Evolutionary conservation across 371 early-diverging fungal genomes (phyloP).

Genomic region (Mortierella sp.): DNA sequence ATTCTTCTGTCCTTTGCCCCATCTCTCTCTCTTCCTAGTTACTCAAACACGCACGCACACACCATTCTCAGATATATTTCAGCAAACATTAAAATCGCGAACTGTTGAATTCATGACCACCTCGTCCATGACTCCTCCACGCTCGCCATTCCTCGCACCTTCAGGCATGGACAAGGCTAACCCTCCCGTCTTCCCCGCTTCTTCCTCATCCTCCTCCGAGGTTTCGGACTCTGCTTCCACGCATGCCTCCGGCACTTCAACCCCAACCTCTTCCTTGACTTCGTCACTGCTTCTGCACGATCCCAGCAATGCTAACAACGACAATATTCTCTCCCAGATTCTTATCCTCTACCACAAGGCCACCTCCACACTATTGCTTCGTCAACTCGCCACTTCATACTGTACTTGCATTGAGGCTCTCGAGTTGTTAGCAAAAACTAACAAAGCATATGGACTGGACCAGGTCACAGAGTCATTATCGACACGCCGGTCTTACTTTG

Average conservation of each 20-base stretch:
- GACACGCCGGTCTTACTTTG: constrained; percentile 39
- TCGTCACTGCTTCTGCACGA: background rate
- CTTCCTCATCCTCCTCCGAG: constrained; percentile 2
- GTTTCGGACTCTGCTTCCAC: constrained; percentile 10
- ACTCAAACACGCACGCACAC: background rate
- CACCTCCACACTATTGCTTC: constrained; percentile 44
- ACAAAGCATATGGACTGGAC: constrained; percentile 30
- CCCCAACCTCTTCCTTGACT: background rate
- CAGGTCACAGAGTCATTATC: constrained; percentile 20
- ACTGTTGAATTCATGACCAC: constrained; percentile 21
- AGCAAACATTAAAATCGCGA: background rate
- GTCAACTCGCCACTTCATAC: constrained; percentile 41
- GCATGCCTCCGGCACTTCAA: constrained; percentile 6
- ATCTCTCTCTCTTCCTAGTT: background rate
- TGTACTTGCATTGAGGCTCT: constrained; percentile 43
- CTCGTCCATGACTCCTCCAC: constrained; percentile 39
- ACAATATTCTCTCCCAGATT: constrained; percentile 12
- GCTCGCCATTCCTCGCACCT: constrained; percentile 18
- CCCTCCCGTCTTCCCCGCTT: background rate
- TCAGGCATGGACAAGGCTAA: constrained; percentile 19
- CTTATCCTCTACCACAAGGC: constrained; percentile 44
- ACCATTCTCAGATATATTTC: too few relatives aligned
- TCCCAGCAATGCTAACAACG: background rate
- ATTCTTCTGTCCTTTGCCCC: background rate
- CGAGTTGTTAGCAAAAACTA: constrained; percentile 29